phyloP scores from a whole-genome alignment of 768 basidiomycete genomes.

The Mycena filopes region DNA sequence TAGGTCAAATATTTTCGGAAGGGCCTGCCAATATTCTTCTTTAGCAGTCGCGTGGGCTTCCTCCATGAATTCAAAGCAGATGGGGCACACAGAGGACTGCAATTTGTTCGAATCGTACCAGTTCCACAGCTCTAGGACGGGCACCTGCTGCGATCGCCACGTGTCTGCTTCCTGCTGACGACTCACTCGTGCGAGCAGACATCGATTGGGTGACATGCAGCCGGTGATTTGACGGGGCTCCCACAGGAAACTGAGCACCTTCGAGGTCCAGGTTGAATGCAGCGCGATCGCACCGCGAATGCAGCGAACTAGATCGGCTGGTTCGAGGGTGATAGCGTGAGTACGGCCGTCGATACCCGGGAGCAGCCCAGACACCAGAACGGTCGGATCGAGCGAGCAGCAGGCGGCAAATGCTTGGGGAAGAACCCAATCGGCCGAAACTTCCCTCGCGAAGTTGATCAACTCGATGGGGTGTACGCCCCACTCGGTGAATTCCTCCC shows the following conservation, averaged over 20 bases:
- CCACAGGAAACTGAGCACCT: conserved; percentile 1
- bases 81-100: too few species aligned
- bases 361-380: not conserved
- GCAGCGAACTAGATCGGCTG: not conserved
- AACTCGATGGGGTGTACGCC: not conserved
- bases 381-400: not conserved
- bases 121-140: too few species aligned
- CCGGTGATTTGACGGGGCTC: not conserved
- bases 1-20: too few species aligned
- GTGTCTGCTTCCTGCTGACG: too few species aligned
- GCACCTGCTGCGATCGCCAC: too few species aligned
- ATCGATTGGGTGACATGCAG: conserved; percentile 3
- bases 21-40: too few species aligned
- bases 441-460: not conserved
- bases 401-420: not conserved
- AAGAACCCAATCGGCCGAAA: conserved; percentile 5
- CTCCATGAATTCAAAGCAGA: too few species aligned
- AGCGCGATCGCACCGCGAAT: not conserved
- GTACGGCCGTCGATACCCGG: not conserved
- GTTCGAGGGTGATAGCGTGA: not conserved
- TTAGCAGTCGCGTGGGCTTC: too few species aligned
- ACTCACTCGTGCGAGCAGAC: too few species aligned
- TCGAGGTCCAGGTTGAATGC: not conserved
- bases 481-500: not conserved
- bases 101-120: too few species aligned